Percentiles rank a stretch among this genome's conserved stretches.
These are phyloP conservation scores for Colletotrichum somersetense DNA, from an alignment of 2,329 filamentous ascomycete species.

Conservation along the genomic window DNA sequence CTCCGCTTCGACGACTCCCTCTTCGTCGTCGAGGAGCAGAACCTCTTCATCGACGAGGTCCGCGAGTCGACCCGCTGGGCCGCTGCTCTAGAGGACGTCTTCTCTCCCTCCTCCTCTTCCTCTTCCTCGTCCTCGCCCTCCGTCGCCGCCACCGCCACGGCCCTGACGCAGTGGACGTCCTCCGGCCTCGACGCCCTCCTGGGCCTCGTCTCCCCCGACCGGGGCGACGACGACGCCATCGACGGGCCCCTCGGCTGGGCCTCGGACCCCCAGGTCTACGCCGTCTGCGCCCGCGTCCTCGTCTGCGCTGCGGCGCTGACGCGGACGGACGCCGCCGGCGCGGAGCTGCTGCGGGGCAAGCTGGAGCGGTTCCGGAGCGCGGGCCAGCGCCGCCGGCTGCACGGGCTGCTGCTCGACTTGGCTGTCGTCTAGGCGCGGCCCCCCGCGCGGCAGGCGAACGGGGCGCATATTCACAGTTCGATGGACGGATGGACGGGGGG, in stretches of 20 bases:
- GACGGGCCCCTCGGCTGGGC: conserved; percentile 82
- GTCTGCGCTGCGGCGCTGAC: conserved; percentile 53
- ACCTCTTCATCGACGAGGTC: conserved; percentile 89
- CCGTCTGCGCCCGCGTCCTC: conserved; percentile 66
- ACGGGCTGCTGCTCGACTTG: conserved; percentile 42
- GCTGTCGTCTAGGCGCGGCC: neutral
- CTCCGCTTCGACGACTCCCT: conserved; percentile 74
- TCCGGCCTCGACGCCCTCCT: conserved; percentile 62
- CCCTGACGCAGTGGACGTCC: conserved; percentile 61
- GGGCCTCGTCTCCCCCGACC: conserved; percentile 43
- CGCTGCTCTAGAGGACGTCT: conserved; percentile 55
- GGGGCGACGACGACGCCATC: conserved; percentile 25
- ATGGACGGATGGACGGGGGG: neutral
- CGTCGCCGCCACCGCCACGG: neutral
- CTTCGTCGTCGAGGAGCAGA: conserved; percentile 92
- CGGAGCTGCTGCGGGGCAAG: conserved; percentile 9
- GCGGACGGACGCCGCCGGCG: neutral
- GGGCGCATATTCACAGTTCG: neutral
- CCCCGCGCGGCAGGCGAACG: too few relatives aligned
- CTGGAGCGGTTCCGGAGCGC: conserved; percentile 28
- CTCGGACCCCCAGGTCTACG: conserved; percentile 76
- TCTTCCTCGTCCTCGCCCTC: conserved; percentile 16
- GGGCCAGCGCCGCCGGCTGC: conserved; percentile 32
- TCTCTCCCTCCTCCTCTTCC: neutral
- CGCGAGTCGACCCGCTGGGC: conserved; percentile 80